Evolutionary conservation across 768 basidiomycete genomes (phyloP).

Genomic region (Lanmaoa rubissima): DNA sequence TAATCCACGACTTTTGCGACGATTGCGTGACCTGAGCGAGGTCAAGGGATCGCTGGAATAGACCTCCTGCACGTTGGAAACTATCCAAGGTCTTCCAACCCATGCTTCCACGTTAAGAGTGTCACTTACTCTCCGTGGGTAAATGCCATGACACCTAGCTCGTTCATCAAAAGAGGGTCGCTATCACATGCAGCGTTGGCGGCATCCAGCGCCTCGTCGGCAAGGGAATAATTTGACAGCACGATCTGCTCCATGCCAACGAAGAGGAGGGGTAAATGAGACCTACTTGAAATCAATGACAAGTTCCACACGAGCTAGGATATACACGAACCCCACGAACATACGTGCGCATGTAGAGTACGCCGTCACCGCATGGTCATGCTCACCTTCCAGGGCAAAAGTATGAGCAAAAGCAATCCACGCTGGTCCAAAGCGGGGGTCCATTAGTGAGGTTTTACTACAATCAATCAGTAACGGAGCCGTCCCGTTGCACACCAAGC

Average conservation of each 20-base stretch:
- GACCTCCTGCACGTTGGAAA: constrained; percentile 63
- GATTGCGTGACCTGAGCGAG: constrained; percentile 83
- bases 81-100: constrained; percentile 45
- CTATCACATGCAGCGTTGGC: constrained; percentile 78
- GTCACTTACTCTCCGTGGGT: constrained; percentile 73
- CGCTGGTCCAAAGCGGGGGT: constrained; percentile 92
- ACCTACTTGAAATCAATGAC: constrained; percentile 50
- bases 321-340: constrained; percentile 78
- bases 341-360: constrained; percentile 96
- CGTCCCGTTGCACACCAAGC: background rate
- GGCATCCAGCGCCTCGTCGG: constrained; percentile 86
- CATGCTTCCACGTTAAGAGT: background rate
- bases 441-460: constrained; percentile 96
- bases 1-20: constrained; percentile 81
- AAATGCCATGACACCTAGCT: constrained; percentile 90
- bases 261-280: constrained; percentile 91
- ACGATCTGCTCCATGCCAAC: constrained; percentile 98
- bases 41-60: constrained; percentile 77
- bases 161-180: constrained; percentile 89
- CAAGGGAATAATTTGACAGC: constrained; percentile 75
- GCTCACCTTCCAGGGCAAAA: constrained; percentile 95
- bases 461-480: constrained; percentile 4
- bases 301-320: background rate
- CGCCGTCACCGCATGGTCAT: constrained; percentile 97
- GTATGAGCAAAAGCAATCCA: constrained; percentile 99